phyloP scores from a whole-genome alignment of 1,284 basidiomycete species.

The Ceratobasidium sp. region DNA sequence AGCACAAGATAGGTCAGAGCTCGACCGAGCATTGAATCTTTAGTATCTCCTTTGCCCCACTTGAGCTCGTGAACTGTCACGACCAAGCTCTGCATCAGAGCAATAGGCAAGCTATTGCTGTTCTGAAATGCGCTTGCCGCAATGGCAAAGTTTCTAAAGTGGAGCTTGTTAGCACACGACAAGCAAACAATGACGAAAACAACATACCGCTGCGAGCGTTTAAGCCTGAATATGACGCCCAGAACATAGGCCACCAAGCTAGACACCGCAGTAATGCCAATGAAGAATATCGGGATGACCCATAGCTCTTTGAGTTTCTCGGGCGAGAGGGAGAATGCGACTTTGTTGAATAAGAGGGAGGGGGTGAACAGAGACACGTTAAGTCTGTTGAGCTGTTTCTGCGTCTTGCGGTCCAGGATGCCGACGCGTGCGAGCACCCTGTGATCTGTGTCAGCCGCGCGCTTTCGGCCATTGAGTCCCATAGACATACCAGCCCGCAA shows the following conservation, averaged over 20 bases:
- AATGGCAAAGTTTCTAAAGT: conserved; percentile 78
- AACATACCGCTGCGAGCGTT: conserved; percentile 55
- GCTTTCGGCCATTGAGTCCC: not conserved
- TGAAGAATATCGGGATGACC: conserved; percentile 85
- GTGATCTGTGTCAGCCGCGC: not conserved
- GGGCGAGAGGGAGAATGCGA: conserved; percentile 81
- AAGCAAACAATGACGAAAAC: conserved; percentile 60
- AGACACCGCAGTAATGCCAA: conserved; percentile 74
- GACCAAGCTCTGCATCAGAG: conserved; percentile 90
- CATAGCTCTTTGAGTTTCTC: conserved; percentile 71
- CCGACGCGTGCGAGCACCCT: conserved; percentile 75
- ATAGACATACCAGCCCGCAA: conserved; percentile 73
- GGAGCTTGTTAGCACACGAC: conserved; percentile 58
- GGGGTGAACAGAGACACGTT: conserved; percentile 94
- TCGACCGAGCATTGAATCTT: conserved; percentile 89
- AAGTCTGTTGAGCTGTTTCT: conserved; percentile 84
- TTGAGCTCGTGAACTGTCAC: conserved; percentile 84
- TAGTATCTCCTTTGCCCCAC: conserved; percentile 84
- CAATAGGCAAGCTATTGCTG: conserved; percentile 93
- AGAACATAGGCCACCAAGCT: conserved; percentile 56
- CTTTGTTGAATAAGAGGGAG: conserved; percentile 91
- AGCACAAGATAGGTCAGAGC: conserved; percentile 92
- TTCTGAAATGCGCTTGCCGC: conserved; percentile 91
- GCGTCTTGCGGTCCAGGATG: conserved; percentile 88
- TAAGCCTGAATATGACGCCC: conserved; percentile 55